Evolutionary conservation across 1,284 basidiomycete genomes (phyloP).

Genomic region (Hypsizygus ulmarius): DNA sequence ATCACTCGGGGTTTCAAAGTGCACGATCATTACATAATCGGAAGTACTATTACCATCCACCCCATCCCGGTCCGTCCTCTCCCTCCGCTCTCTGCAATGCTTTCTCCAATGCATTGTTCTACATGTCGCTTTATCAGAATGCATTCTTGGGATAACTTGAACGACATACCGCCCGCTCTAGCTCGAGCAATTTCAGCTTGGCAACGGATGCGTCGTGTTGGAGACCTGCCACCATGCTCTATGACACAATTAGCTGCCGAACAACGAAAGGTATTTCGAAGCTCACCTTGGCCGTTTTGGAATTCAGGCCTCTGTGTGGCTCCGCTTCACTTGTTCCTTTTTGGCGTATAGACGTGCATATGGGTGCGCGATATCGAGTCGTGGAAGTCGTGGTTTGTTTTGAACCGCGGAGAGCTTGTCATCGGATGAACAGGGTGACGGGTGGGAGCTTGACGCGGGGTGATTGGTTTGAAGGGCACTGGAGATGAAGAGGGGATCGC

Average conservation of each 20-base stretch:
- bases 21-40: too few species aligned
- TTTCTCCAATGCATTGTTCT: conserved; percentile 29
- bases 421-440: conserved; percentile 6
- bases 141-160: background rate
- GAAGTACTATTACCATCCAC: too few species aligned
- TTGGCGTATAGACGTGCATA: conserved; percentile 64
- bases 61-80: too few species aligned
- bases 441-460: conserved; percentile 1
- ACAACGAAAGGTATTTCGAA: background rate
- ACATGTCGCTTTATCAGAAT: background rate
- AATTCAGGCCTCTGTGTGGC: conserved; percentile 60
- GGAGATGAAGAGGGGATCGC: background rate
- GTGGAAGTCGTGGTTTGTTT: conserved; percentile 12
- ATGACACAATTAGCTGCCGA: conserved; percentile 3
- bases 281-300: conserved; percentile 67
- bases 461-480: conserved; percentile 5
- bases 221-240: conserved; percentile 72
- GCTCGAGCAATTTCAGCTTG: conserved; percentile 60
- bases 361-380: conserved; percentile 52
- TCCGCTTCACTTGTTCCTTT: conserved; percentile 59
- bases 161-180: conserved; percentile 58
- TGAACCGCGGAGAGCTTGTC: background rate
- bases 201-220: conserved; percentile 59
- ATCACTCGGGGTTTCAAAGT: too few species aligned
- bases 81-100: conserved; percentile 6